Evolutionary conservation across 306 rosid genomes (phyloP).

Genomic region (Macrotyloma uniflorum): DNA sequence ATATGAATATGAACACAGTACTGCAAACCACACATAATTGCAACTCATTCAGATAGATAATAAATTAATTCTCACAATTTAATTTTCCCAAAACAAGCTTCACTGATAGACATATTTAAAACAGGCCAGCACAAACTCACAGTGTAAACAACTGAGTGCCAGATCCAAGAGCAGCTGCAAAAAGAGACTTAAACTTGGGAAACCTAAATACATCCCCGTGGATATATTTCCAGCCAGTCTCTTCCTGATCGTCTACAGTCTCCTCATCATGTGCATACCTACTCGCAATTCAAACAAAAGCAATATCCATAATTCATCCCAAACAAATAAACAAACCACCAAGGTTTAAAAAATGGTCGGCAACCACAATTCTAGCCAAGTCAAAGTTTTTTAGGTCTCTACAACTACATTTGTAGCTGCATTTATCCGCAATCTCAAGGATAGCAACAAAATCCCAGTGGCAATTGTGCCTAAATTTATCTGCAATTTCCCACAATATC

Average conservation of each 20-base stretch:
- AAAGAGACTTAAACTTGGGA: conserved; percentile 53
- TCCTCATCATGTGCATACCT: conserved; percentile 67
- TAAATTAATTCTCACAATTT: background rate
- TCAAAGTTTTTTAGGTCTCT: background rate
- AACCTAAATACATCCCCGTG: conserved; percentile 67
- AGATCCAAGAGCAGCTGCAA: conserved; percentile 68
- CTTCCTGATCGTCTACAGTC: conserved; percentile 61
- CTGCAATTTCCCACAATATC: background rate
- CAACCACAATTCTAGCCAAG: background rate
- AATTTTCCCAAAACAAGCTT: background rate
- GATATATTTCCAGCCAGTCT: conserved; percentile 68
- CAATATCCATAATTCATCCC: conserved; percentile 15
- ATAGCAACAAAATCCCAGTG: background rate
- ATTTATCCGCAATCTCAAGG: background rate
- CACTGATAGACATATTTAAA: background rate
- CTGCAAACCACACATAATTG: conserved; percentile 50
- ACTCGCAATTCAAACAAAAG: conserved; percentile 30
- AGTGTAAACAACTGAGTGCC: conserved; percentile 66
- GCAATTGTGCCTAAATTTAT: background rate
- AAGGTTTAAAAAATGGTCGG: background rate
- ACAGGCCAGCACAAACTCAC: conserved; percentile 42
- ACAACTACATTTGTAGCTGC: background rate
- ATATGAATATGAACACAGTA: conserved; percentile 72
- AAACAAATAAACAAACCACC: background rate
- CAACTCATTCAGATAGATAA: conserved; percentile 3